Evolutionary conservation across 495 filamentous ascomycete species (phyloP).

Genomic region (Polyplosphaeria fusca): DNA sequence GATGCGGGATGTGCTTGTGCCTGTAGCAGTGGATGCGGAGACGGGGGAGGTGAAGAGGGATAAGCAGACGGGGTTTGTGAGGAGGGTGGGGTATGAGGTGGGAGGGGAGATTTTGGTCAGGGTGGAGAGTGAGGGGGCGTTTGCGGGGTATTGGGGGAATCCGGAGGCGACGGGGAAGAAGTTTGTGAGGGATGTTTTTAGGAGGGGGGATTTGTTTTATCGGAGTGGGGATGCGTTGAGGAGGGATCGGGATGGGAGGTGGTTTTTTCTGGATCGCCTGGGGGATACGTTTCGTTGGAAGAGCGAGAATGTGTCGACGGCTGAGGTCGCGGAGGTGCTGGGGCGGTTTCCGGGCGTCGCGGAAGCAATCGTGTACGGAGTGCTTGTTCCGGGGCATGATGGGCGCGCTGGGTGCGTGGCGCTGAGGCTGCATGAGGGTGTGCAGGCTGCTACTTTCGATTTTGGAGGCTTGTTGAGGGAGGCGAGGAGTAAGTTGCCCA

Average conservation of each 20-base stretch:
- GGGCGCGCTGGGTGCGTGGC: slow-evolving; percentile 43
- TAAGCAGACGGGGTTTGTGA: slow-evolving; percentile 61
- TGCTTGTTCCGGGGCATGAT: slow-evolving; percentile 55
- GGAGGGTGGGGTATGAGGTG: slow-evolving; percentile 57
- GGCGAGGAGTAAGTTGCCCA: slow-evolving; percentile 57
- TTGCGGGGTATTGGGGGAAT: slow-evolving; percentile 67
- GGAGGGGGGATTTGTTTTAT: slow-evolving; percentile 71
- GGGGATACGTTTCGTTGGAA: slow-evolving; percentile 85
- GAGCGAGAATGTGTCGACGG: slow-evolving; percentile 76
- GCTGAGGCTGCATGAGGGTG: slow-evolving; percentile 31
- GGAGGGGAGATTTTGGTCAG: slow-evolving; percentile 73
- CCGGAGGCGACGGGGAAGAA: slow-evolving; percentile 64
- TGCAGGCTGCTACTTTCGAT: slow-evolving; percentile 24
- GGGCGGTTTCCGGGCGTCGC: slow-evolving; percentile 61
- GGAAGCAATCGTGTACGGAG: slow-evolving; percentile 79
- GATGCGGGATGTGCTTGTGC: slow-evolving; percentile 54
- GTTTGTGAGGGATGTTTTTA: slow-evolving; percentile 65
- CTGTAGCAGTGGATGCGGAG: slow-evolving; percentile 64
- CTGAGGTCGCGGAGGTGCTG: slow-evolving; percentile 68
- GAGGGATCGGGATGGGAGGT: slow-evolving; percentile 62
- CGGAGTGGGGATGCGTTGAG: slow-evolving; percentile 69
- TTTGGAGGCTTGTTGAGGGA: slow-evolving; percentile 38
- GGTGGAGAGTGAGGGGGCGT: slow-evolving; percentile 54
- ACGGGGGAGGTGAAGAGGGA: slow-evolving; percentile 63
- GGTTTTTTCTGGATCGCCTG: slow-evolving; percentile 72